Base-by-base conservation (phyloP, 306 rosid species). In the Cicer cuneatum region DNA sequence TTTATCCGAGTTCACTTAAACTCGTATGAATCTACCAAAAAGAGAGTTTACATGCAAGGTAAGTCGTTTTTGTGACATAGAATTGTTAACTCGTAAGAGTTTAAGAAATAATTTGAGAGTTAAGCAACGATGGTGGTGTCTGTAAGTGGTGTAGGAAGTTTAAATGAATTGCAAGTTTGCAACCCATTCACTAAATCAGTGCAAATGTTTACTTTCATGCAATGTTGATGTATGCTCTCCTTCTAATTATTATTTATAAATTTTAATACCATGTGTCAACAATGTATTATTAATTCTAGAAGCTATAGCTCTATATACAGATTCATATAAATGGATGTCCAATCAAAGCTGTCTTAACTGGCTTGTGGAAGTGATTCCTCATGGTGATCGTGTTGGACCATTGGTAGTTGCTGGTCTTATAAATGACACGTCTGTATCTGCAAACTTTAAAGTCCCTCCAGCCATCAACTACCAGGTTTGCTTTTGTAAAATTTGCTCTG, bases 261-360 rank as follows among this genome's bases (percentile, higher is more conserved):
- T 39, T 11, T 42, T 11, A 43, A 66, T 71, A 6, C 37, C 41
- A 61, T 51, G 5, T 45, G 45, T 76, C 60, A 49, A 71, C 5
- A 62, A 43, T 57, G 33, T 15, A 60, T 61, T 40, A 71, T 71
- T 71, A 53, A 66, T 72, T 38, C 24, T 57, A 2, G 43, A 60
- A 47, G 65, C 48, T 11, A 11, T 43, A 40, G 16, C 64, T 57
- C 41, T 8, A 18, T 39, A 9, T 71, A 71, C 90, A 90, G 98
- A 86, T 57, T 75, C 74, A 10, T 79, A 65, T 76, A 86, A 80
- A 69, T 90, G 98, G 98, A 85, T 86, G 89, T 89, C 96, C 37
- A 71, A 81, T 16, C 74, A 74, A 43, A 86, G 81, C 85, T 90
- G 96, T 87, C 82, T 80, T 75, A 87, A 75, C 73, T 87, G 76